These are phyloP conservation scores for Dacryopinax primogenitus DNA, from an alignment of 768 basidiomycete species.

Conservation along the genomic window DNA sequence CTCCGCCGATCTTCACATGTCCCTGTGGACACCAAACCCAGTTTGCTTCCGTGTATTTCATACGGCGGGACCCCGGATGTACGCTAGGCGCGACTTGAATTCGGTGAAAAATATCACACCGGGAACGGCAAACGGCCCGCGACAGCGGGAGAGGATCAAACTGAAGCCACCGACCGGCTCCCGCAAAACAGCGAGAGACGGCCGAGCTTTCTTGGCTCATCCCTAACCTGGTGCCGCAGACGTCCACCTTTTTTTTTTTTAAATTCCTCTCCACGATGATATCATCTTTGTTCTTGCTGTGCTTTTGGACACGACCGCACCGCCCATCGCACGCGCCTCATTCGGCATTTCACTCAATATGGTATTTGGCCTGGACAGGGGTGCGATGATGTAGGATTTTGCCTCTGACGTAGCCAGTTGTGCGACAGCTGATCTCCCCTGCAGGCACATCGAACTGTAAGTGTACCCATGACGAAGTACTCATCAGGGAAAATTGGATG, in stretches of 20 bases:
- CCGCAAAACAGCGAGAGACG: not conserved
- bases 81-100: too few species aligned
- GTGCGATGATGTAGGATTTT: not conserved
- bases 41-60: not conserved
- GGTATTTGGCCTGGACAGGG: not conserved
- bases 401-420: slow-evolving; percentile 2
- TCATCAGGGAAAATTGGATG: not conserved
- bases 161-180: not conserved
- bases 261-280: not conserved
- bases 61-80: not conserved
- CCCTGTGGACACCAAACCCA: too few species aligned
- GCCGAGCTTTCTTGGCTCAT: not conserved
- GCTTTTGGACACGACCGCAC: not conserved
- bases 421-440: not conserved
- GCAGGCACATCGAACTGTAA: not conserved
- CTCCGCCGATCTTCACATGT: slow-evolving; percentile 10
- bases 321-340: not conserved
- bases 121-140: not conserved
- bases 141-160: not conserved
- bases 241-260: too few species aligned
- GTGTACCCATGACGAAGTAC: not conserved
- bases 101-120: too few species aligned
- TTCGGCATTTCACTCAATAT: not conserved
- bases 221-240: not conserved
- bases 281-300: not conserved